phyloP scores from a whole-genome alignment of 768 basidiomycete genomes.

The Tylopilus rubrobrunneus region DNA sequence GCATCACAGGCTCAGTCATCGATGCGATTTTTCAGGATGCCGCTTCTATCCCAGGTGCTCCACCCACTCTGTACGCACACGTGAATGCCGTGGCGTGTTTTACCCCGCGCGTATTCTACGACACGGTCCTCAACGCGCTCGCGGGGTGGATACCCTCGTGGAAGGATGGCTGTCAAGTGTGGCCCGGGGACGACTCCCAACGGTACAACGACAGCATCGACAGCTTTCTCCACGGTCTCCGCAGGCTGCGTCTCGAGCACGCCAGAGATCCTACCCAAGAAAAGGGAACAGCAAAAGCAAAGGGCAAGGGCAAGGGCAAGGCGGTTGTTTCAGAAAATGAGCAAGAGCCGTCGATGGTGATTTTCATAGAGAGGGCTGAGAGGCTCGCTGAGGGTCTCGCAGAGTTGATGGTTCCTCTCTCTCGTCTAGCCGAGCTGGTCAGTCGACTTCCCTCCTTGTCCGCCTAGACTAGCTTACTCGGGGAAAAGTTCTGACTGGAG shows the following conservation, averaged over 20 bases:
- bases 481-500: neutral
- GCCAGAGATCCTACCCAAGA: conserved; percentile 6
- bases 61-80: conserved; percentile 39
- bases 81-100: conserved; percentile 61
- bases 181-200: conserved; percentile 40
- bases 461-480: neutral
- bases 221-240: conserved; percentile 64
- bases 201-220: conserved; percentile 66
- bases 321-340: conserved; percentile 11
- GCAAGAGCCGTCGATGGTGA: conserved; percentile 41
- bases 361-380: conserved; percentile 68
- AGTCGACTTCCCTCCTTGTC: conserved; percentile 14
- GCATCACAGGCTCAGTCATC: conserved; percentile 41
- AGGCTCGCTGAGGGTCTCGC: conserved; percentile 57
- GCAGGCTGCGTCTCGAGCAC: conserved; percentile 32
- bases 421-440: conserved; percentile 71
- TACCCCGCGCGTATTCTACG: conserved; percentile 59
- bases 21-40: conserved; percentile 13
- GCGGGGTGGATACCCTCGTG: conserved; percentile 53
- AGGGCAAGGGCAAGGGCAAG: conserved; percentile 34
- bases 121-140: conserved; percentile 59
- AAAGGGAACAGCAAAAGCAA: conserved; percentile 33
- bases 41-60: conserved; percentile 9
- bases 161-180: conserved; percentile 59
- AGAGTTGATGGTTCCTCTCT: conserved; percentile 65